These are phyloP conservation scores for Pleurotus tuber-regium DNA, from an alignment of 768 basidiomycete species.

Conservation along the genomic window DNA sequence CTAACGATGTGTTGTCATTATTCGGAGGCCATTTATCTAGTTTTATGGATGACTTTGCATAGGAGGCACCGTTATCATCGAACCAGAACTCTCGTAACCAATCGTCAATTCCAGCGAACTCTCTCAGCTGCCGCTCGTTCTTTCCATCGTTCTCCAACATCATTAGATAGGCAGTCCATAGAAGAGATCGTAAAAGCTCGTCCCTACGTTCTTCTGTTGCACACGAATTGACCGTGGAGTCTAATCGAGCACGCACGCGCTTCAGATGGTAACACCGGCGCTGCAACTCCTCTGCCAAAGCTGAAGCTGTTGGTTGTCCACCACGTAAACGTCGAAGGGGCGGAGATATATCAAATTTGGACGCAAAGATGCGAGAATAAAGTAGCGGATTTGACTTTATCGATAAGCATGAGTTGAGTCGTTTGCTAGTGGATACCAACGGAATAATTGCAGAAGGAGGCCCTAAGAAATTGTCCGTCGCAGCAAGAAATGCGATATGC, in stretches of 20 bases:
- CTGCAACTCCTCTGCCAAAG: constrained; percentile 61
- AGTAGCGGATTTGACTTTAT: constrained; percentile 58
- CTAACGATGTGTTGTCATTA: constrained; percentile 50
- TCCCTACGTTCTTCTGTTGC: constrained; percentile 23
- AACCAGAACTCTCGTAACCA: constrained; percentile 76
- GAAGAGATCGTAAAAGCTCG: constrained; percentile 38
- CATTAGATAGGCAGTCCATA: constrained; percentile 73
- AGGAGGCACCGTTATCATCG: constrained; percentile 53
- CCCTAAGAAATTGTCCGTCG: constrained; percentile 49
- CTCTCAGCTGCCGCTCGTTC: constrained; percentile 68
- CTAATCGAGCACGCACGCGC: constrained; percentile 46
- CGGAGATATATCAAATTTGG: constrained; percentile 63
- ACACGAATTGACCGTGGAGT: constrained; percentile 28
- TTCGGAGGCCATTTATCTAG: constrained; percentile 56
- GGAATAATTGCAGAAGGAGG: constrained; percentile 60
- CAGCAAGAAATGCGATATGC: constrained; percentile 68
- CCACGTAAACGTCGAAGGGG: constrained; percentile 48
- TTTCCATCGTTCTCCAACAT: constrained; percentile 79
- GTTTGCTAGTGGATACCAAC: constrained; percentile 50
- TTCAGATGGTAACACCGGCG: constrained; percentile 58
- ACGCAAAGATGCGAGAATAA: constrained; percentile 66
- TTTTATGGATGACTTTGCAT: constrained; percentile 38
- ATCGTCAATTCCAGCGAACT: constrained; percentile 56
- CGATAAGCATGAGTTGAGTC: constrained; percentile 48
- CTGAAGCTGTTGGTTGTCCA: constrained; percentile 34